Evolutionary conservation across 1,284 basidiomycete species (phyloP).

Genomic region (Tremellales sp.): DNA sequence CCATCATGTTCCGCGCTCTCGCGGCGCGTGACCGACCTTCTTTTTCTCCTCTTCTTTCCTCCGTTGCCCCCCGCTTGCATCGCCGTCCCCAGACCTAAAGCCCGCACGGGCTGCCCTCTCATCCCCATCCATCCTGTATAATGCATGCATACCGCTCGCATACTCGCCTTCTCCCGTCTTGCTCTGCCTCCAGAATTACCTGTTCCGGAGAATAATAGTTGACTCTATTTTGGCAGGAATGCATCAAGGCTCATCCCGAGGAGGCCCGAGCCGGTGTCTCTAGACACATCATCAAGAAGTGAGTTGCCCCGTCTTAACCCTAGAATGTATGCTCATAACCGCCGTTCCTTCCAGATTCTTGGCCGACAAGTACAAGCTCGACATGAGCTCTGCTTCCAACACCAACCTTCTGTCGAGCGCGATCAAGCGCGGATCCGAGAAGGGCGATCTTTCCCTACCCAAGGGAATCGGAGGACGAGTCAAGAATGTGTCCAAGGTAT

Average conservation of each 20-base stretch:
- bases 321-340: constrained; percentile 19
- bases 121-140: constrained; percentile 8
- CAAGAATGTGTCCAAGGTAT: constrained; percentile 62
- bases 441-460: constrained; percentile 73
- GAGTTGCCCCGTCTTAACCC: constrained; percentile 41
- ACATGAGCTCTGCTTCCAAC: constrained; percentile 68
- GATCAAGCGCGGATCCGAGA: constrained; percentile 73
- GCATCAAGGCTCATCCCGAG: constrained; percentile 68
- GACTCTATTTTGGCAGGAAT: constrained; percentile 54
- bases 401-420: constrained; percentile 75
- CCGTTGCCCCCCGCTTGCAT: background rate
- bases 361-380: constrained; percentile 71
- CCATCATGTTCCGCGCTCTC: background rate
- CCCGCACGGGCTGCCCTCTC: too few species aligned
- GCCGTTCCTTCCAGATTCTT: constrained; percentile 57
- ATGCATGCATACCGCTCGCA: constrained; percentile 5
- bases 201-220: constrained; percentile 18
- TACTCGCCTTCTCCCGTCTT: background rate
- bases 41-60: background rate
- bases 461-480: constrained; percentile 81
- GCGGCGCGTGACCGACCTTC: background rate
- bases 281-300: constrained; percentile 90
- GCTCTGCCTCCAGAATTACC: constrained; percentile 20
- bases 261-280: constrained; percentile 82
- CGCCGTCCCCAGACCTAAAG: too few species aligned